Percentiles rank a stretch among this genome's conserved stretches.
phyloP scores from a whole-genome alignment of 768 basidiomycete genomes.

The Scleroderma bovista region DNA sequence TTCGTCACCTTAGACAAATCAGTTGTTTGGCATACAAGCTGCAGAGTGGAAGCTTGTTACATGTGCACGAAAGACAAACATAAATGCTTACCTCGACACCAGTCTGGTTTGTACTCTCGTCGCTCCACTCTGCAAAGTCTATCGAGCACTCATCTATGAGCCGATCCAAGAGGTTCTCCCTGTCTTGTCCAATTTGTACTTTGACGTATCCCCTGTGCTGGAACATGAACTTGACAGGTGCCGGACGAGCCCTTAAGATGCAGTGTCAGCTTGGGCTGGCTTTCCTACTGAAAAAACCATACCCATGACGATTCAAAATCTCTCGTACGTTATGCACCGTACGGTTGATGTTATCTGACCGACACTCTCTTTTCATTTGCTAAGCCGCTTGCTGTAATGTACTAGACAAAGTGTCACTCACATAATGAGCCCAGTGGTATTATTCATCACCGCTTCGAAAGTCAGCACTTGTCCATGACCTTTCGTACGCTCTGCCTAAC shows the following conservation, averaged over 20 bases:
- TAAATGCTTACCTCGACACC: constrained; percentile 29
- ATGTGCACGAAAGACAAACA: background rate
- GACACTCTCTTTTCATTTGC: constrained; percentile 42
- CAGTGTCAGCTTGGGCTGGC: background rate
- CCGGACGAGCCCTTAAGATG: constrained; percentile 47
- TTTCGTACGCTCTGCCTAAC: constrained; percentile 46
- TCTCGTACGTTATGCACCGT: constrained; percentile 55
- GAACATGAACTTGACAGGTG: constrained; percentile 66
- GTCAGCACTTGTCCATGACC: constrained; percentile 43
- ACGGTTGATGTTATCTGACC: constrained; percentile 60
- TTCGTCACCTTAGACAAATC: constrained; percentile 35
- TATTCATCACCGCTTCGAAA: constrained; percentile 58
- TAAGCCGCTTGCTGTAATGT: background rate
- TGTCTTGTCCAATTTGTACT: constrained; percentile 34
- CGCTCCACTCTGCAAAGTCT: constrained; percentile 38
- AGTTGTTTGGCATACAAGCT: constrained; percentile 45
- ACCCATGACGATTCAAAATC: constrained; percentile 46
- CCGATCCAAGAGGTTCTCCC: constrained; percentile 33
- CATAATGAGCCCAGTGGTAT: constrained; percentile 61
- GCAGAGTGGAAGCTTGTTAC: background rate
- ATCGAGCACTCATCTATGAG: constrained; percentile 38
- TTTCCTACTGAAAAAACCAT: constrained; percentile 7
- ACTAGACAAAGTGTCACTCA: constrained; percentile 28
- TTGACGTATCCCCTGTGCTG: constrained; percentile 48
- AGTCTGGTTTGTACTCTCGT: constrained; percentile 27